Evolutionary conservation across 768 basidiomycete species (phyloP), one percentile per base, ranked within the genome.

Genomic region (Chalciporus sphaerocephalus): DNA sequence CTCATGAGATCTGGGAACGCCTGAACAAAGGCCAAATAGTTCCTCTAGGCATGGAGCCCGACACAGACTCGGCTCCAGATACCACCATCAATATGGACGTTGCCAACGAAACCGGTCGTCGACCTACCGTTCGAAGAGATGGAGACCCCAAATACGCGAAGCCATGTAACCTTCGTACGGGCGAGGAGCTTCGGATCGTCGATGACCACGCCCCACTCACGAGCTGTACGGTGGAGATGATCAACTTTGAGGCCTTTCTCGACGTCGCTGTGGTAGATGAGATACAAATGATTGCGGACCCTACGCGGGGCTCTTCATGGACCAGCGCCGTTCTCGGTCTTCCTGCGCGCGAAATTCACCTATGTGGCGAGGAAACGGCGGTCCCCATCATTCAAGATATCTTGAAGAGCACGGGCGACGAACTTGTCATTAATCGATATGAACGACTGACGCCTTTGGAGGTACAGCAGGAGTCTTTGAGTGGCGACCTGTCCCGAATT

Each of bases 191-290:
- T 47, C 81, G 84, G 57, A 73, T 88, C 23, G 78, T 95, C 17
- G 70, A 72, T 8, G 71, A 71, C 1, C 55, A 72, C 6, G 81
- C 81, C 0, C 65, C 73, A 0, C 63, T 96, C 28, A 47, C 74
- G n/a, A 85, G 84, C 59, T 92, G 89, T 62, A 99, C 96, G 2
- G 86, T 97, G 54, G 96, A 99, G 73, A 99, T 98, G 94, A 63
- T 87, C 25, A 70, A 74, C 5, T 52, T 70, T 9, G 50, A 52
- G 2, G 51, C 38, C 15, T 48, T 48, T 4, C 71, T 69, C 44
- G 91, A 95, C 41, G 92, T 98, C 18, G 93, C 83, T 0, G 93
- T 99, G 37, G 74, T 99, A 36, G 96, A 97, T 63, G 95, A 98
- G 70, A 97, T 99, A 38, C 96, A 98, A 70, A 87, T 98, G 87